Conservation (phyloP, 2,329 filamentous ascomycete species). For the Dactylonectria estremocensis region DNA sequence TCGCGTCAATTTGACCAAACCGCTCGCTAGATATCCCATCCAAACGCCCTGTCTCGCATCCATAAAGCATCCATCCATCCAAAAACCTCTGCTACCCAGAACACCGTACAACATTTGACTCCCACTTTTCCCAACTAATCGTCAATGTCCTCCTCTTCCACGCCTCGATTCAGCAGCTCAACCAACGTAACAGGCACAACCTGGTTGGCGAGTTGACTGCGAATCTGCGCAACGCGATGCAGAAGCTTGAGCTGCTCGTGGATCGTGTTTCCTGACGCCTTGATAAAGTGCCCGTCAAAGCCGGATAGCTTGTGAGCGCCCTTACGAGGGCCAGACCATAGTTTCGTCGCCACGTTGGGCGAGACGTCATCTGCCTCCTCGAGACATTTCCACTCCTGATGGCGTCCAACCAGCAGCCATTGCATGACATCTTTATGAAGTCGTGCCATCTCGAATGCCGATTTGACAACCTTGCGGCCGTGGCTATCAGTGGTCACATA, state of each 20-base stretch:
- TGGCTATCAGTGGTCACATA: constrained; percentile 30
- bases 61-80: neutral
- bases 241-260: constrained; percentile 7
- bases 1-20: neutral
- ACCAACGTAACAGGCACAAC: constrained; percentile 34
- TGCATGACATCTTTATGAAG: constrained; percentile 32
- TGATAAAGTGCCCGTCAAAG: constrained; percentile 19
- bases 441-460: constrained; percentile 32
- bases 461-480: constrained; percentile 30
- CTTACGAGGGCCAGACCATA: constrained; percentile 39
- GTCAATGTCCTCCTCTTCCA: neutral
- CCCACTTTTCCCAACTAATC: neutral
- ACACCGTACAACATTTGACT: neutral
- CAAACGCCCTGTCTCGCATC: neutral
- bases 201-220: constrained; percentile 16
- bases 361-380: neutral
- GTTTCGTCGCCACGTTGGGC: neutral
- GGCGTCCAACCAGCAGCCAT: constrained; percentile 40
- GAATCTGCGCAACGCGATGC: neutral
- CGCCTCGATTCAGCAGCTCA: neutral
- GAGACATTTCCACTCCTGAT: constrained; percentile 33
- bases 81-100: neutral
- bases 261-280: neutral
- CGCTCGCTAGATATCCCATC: neutral
- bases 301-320: constrained; percentile 31